These are phyloP conservation scores for Daedalea quercina DNA, from an alignment of 768 basidiomycete genomes.

Conservation along the genomic window DNA sequence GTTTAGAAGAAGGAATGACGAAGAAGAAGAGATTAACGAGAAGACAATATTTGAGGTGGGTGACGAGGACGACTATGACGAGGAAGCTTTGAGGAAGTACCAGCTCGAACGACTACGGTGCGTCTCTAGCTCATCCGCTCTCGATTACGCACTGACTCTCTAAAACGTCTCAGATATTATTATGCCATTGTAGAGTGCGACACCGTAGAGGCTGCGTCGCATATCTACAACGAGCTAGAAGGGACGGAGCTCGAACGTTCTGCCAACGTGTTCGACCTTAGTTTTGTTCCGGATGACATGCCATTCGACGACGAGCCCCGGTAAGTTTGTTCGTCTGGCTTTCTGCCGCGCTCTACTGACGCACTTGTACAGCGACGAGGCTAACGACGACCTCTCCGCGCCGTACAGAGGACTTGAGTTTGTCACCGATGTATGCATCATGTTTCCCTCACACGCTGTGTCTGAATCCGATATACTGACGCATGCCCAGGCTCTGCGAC, in stretches of 20 bases:
- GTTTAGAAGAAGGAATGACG: conserved; percentile 48
- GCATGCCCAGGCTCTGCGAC: conserved; percentile 78
- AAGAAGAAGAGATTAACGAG: conserved; percentile 56
- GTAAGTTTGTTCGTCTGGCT: conserved; percentile 31
- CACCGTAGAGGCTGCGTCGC: conserved; percentile 62
- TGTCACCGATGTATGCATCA: conserved; percentile 72
- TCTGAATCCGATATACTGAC: too few species aligned
- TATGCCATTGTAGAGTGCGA: conserved; percentile 94
- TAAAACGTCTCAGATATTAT: conserved; percentile 59
- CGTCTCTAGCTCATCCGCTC: conserved; percentile 19
- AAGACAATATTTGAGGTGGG: conserved; percentile 60
- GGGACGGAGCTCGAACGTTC: conserved; percentile 95
- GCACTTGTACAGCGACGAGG: conserved; percentile 62
- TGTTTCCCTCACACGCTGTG: not conserved
- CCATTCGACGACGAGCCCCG: conserved; percentile 70
- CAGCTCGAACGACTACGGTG: conserved; percentile 90
- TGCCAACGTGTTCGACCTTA: conserved; percentile 92
- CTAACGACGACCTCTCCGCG: conserved; percentile 52
- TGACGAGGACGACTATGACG: conserved; percentile 75
- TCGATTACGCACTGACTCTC: not conserved
- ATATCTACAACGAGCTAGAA: conserved; percentile 81
- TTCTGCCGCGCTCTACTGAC: not conserved
- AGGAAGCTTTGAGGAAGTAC: conserved; percentile 82
- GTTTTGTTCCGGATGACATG: conserved; percentile 90
- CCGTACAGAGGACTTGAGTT: conserved; percentile 80